A percentile compares a stretch with the other conserved stretches of the same genome.
Conservation (phyloP, 2,329 filamentous ascomycete genomes). For the Apiospora marii region DNA sequence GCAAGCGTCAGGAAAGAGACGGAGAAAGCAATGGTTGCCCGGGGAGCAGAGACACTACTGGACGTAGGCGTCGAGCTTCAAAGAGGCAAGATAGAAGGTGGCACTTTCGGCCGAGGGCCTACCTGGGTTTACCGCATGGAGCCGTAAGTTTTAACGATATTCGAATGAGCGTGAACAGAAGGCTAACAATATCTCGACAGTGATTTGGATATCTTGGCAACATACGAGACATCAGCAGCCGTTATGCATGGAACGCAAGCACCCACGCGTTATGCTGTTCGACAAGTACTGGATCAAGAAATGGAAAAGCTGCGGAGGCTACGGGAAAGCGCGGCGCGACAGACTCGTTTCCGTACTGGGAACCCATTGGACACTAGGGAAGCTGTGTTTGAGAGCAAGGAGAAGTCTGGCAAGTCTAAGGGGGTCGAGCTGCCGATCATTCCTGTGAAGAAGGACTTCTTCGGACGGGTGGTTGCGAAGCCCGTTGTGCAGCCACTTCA, state of each 20-base stretch:
- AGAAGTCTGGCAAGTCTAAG: constrained; percentile 46
- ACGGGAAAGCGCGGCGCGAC: constrained; percentile 71
- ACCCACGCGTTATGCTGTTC: constrained; percentile 88
- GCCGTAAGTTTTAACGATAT: constrained; percentile 66
- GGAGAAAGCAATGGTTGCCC: constrained; percentile 81
- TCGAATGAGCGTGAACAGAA: neutral
- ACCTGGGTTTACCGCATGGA: constrained; percentile 94
- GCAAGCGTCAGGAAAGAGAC: constrained; percentile 88
- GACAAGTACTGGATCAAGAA: constrained; percentile 93
- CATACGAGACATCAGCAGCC: constrained; percentile 73
- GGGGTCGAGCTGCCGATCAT: constrained; percentile 43
- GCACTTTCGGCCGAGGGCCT: constrained; percentile 64
- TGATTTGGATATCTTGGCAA: constrained; percentile 78
- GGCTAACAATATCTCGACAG: constrained; percentile 42
- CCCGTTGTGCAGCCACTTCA: constrained; percentile 42
- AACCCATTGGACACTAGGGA: constrained; percentile 39
- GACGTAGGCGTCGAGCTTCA: constrained; percentile 84
- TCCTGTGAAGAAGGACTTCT: constrained; percentile 50
- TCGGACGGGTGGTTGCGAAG: constrained; percentile 47
- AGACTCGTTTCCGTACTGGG: constrained; percentile 69
- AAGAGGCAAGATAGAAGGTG: constrained; percentile 78
- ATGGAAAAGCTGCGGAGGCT: constrained; percentile 75
- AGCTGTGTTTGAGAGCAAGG: constrained; percentile 47
- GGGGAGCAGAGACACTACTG: constrained; percentile 83
- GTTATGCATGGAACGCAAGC: constrained; percentile 64